Base-by-base conservation (phyloP, 352 stramenopile species). In the Globisporangium spinosum region DNA sequence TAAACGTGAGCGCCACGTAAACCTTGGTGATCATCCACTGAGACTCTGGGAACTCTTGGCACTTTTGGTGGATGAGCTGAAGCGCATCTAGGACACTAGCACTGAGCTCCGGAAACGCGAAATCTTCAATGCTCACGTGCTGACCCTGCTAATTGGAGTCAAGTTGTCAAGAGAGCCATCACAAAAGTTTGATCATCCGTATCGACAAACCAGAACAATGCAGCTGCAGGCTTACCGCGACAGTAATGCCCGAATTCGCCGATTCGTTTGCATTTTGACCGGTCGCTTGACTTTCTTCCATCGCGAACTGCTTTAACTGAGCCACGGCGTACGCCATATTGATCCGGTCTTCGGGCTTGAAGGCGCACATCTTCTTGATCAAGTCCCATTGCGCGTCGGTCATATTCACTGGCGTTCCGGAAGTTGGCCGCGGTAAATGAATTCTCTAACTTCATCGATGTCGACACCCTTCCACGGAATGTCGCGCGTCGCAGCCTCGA, bases 401-500 rank as follows among this genome's bases (percentile, higher is more conserved):
- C 35, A 69, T 45, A 40, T 29, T 27, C 17, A 58, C 17, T 38
- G 45, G 35, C 55, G 45, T 8, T 29, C 17, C 7, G 54, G 64
- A 20, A 69, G 15, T 17, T 32, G n/a, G 2, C 27, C 25, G 12
- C 22, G 32, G 2, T 13, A 27, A n/a, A 58, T 6, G 1, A 25
- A 32, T 43, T 70, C 65, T 64, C 63, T 22, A 25, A 35, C 12
- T 65, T 27, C 6, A 60, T 57, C 1, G 63, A 5, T 12, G 53
- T 49, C 20, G 47, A 58, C 5, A 2, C 34, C 9, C 34, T 38
- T 38, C 38, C 47, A 17, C n/a, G 38, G 32, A 29, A 60, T 1
- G 23, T 67, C 8, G 17, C 23, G 9, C 29, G 63, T 51, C 65
- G 64, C 22, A 7, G 51, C 66, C 23, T 65, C 58, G 17, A 66